phyloP scores from a whole-genome alignment of 208 protist genomes.

The Acanthamoeba castellanii region DNA sequence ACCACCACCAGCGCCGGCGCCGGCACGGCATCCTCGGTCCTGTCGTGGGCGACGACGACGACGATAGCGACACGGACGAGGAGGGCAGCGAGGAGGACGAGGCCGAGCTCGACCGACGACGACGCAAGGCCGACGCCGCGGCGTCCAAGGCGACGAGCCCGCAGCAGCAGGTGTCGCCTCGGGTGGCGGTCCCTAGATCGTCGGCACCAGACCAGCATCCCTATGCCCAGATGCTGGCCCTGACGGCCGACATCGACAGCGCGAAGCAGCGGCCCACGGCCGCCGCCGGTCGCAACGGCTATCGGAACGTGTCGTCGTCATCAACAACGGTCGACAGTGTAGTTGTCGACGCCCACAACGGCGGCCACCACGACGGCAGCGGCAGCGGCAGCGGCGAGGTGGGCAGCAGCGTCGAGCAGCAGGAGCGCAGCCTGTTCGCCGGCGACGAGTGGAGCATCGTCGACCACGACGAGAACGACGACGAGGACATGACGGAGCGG shows the following conservation, averaged over 20 bases:
- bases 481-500: constrained; percentile 1
- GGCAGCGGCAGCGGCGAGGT: background rate
- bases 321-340: too few species aligned
- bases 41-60: background rate
- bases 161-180: too few species aligned
- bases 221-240: background rate
- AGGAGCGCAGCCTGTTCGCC: background rate
- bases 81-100: background rate
- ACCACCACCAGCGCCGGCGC: background rate
- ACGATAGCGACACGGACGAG: background rate
- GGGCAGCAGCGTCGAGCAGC: background rate
- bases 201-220: background rate
- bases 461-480: background rate
- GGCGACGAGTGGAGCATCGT: background rate
- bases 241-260: background rate
- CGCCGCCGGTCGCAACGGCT: too few species aligned
- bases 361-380: background rate
- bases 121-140: background rate
- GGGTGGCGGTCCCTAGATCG: too few species aligned
- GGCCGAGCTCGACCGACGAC: background rate
- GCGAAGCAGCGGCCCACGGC: too few species aligned
- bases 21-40: background rate
- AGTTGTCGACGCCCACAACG: background rate
- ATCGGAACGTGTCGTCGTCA: too few species aligned
- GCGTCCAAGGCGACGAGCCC: background rate